Evolutionary conservation across 768 basidiomycete genomes (phyloP), one percentile per base, ranked within the genome.

Genomic region (Cystobasidium ongulense): DNA sequence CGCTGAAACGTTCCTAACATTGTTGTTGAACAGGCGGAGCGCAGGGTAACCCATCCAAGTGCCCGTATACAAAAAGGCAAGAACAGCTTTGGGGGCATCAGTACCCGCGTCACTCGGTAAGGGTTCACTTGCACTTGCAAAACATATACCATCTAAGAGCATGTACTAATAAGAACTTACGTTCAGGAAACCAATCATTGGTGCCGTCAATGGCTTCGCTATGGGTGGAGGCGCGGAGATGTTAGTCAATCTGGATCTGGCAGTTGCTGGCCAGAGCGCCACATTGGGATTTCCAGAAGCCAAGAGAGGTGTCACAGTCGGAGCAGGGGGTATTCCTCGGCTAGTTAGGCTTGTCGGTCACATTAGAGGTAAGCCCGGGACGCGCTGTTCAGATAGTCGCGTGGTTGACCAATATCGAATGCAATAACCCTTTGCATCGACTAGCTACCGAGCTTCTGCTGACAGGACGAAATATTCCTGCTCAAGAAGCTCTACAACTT

Each of bases 361-460:
- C 36, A 39, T n/a, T 27, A 23, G 68, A 59, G 68, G 68, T 71
- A 31, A 54, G 53, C 13, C 23, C 18, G 11, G 18, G n/a, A n/a
- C n/a, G n/a, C n/a, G n/a, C n/a, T n/a, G n/a, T n/a, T n/a, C n/a
- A n/a, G n/a, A n/a, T n/a, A n/a, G n/a, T n/a, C n/a, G n/a, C n/a
- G n/a, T n/a, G n/a, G n/a, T n/a, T n/a, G n/a, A n/a, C n/a, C n/a
- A n/a, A n/a, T n/a, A n/a, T n/a, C n/a, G n/a, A n/a, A n/a, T n/a
- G n/a, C n/a, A 73, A 0, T 75, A 75, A 21, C 74, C 74, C 0
- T 43, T 75, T 66, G 25, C 35, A 7, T 71, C 38, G 68, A 62
- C 0, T 74, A 50, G 89, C 89, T 41, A 85, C 90, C 33, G 88
- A 92, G 80, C 83, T 91, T 84, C 84, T 92, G 15, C 83, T 92